phyloP scores from a whole-genome alignment of 257 asterid genomes.

The Coffea canephora region DNA sequence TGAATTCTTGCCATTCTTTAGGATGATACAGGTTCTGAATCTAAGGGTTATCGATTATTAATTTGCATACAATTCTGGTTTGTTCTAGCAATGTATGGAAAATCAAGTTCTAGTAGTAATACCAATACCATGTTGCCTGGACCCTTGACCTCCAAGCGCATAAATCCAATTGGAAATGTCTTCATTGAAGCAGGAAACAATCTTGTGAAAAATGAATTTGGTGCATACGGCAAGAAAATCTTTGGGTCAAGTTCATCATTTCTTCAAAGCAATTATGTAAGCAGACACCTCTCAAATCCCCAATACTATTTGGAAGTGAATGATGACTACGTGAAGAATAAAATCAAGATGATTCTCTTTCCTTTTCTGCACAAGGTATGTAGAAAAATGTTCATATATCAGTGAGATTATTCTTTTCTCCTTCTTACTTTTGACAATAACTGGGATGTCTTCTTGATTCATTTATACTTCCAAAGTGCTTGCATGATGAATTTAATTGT shows the following conservation, averaged over 20 bases:
- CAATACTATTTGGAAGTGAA: conserved; percentile 14
- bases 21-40: too few species aligned
- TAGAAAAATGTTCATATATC: neutral
- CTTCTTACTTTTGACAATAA: too few species aligned
- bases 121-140: neutral
- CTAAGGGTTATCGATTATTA: too few species aligned
- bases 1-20: too few species aligned
- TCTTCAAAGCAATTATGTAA: conserved; percentile 17
- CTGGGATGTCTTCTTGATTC: too few species aligned
- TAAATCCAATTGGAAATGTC: conserved; percentile 18
- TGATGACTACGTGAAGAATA: conserved; percentile 14
- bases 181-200: conserved; percentile 22
- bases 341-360: conserved; percentile 15
- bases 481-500: neutral
- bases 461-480: too few species aligned
- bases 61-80: too few species aligned
- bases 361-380: conserved; percentile 20
- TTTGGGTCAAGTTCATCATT: conserved; percentile 27
- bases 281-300: conserved; percentile 7
- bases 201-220: conserved; percentile 16
- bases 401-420: neutral
- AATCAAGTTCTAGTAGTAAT: neutral
- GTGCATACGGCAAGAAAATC: conserved; percentile 24
- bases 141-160: neutral
- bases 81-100: neutral